Conservation (phyloP, 2,329 filamentous ascomycete species). For the Ampelomyces quisqualis region DNA sequence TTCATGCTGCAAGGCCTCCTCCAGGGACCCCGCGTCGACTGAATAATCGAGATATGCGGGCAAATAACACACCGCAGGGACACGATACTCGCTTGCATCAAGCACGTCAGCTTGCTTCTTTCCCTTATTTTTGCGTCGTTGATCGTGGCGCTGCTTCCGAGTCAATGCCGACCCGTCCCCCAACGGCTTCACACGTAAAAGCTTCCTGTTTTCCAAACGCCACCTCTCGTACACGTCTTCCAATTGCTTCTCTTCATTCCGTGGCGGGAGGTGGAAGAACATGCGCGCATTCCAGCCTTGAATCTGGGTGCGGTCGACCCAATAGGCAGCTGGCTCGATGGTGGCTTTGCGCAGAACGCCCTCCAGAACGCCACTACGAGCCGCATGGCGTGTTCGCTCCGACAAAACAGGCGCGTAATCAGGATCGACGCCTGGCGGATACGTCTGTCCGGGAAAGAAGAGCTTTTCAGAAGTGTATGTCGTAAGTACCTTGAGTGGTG, state of each 20-base stretch:
- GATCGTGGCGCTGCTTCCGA: conserved; percentile 8
- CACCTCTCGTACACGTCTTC: conserved; percentile 22
- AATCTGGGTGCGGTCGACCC: conserved; percentile 29
- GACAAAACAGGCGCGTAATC: conserved; percentile 29
- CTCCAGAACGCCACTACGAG: conserved; percentile 27
- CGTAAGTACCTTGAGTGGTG: conserved; percentile 25
- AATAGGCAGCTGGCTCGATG: conserved; percentile 28
- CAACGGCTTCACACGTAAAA: conserved; percentile 4
- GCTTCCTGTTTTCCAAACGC: conserved; percentile 9
- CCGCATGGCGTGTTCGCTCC: conserved; percentile 15
- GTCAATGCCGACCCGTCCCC: neutral
- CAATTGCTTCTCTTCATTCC: conserved; percentile 11
- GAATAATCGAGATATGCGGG: conserved; percentile 30
- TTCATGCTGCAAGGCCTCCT: neutral
- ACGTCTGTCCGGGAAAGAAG: conserved; percentile 24
- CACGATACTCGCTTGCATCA: conserved; percentile 20
- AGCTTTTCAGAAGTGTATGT: conserved; percentile 26
- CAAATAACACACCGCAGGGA: conserved; percentile 25
- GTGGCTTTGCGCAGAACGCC: conserved; percentile 22
- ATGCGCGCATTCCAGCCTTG: conserved; percentile 33
- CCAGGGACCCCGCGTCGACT: neutral
- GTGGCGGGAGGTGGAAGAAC: conserved; percentile 25
- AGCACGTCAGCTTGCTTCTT: conserved; percentile 22
- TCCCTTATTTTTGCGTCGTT: conserved; percentile 13
- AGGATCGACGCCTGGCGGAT: conserved; percentile 15